phyloP scores from a whole-genome alignment of 2,329 filamentous ascomycete species.

The Arthrobotrys entomopaga region DNA sequence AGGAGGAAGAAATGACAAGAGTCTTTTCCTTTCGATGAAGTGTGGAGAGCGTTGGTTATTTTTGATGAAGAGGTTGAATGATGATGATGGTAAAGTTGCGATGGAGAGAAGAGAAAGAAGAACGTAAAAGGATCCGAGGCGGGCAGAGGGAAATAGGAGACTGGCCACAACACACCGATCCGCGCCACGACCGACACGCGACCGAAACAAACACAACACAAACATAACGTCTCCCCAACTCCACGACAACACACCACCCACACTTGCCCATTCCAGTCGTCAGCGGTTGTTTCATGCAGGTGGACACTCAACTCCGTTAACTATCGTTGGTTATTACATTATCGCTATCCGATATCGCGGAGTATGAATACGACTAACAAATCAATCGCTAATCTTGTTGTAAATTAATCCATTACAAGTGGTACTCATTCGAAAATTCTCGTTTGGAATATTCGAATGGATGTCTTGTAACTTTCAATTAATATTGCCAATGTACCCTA shows the following conservation, averaged over 20 bases:
- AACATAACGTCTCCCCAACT: slow-evolving; percentile 12
- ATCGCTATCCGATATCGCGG: no score
- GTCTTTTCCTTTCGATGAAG: slow-evolving; percentile 3
- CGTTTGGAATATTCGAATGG: no score
- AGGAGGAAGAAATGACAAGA: neutral
- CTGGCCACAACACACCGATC: slow-evolving; percentile 23
- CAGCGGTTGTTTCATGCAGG: no score
- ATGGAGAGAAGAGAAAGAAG: slow-evolving; percentile 10
- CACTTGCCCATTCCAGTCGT: slow-evolving; percentile 58
- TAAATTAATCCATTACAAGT: no score
- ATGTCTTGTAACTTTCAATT: no score
- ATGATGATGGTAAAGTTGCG: slow-evolving; percentile 7
- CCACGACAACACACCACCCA: neutral
- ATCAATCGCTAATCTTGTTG: no score
- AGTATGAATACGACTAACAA: no score
- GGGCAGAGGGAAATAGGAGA: neutral
- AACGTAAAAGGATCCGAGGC: slow-evolving; percentile 16
- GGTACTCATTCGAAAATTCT: no score
- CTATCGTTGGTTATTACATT: no score
- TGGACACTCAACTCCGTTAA: no score
- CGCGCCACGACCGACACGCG: slow-evolving; percentile 18
- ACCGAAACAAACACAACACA: slow-evolving; percentile 10
- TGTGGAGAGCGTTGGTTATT: slow-evolving; percentile 7
- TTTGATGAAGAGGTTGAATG: slow-evolving; percentile 28
- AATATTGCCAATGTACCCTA: no score